Evolutionary conservation across 495 filamentous ascomycete species (phyloP).

Genomic region (Chaetomium fimeti): DNA sequence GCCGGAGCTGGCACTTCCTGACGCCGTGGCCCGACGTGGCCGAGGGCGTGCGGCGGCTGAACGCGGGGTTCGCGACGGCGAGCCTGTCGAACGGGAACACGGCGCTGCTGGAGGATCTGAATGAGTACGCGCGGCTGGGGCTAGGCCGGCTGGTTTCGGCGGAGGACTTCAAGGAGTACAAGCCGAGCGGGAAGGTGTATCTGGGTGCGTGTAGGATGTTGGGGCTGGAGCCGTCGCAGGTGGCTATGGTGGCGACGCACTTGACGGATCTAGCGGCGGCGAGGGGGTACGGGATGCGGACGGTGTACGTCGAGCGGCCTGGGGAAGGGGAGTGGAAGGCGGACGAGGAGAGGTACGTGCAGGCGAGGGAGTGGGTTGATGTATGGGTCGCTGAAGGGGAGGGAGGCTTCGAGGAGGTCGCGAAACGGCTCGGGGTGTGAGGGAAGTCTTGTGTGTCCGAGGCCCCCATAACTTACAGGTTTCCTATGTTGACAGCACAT

Average conservation of each 20-base stretch:
- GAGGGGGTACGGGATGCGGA: slow-evolving; percentile 60
- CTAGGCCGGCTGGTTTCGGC: slow-evolving; percentile 62
- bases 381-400: slow-evolving; percentile 55
- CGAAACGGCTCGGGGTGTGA: slow-evolving; percentile 44
- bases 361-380: slow-evolving; percentile 61
- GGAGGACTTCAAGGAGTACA: slow-evolving; percentile 74
- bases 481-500: neutral
- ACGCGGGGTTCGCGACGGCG: slow-evolving; percentile 52
- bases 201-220: slow-evolving; percentile 61
- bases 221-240: slow-evolving; percentile 57
- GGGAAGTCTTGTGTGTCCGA: too few relatives aligned
- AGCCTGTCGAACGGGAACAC: slow-evolving; percentile 77
- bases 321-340: slow-evolving; percentile 61
- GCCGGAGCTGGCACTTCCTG: slow-evolving; percentile 67
- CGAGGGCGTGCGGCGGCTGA: slow-evolving; percentile 54
- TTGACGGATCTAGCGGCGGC: slow-evolving; percentile 66
- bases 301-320: slow-evolving; percentile 71
- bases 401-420: slow-evolving; percentile 56
- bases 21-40: slow-evolving; percentile 66
- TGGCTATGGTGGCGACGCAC: slow-evolving; percentile 79
- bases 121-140: slow-evolving; percentile 53
- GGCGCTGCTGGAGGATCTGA: slow-evolving; percentile 63
- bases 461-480: too few relatives aligned
- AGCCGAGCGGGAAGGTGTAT: slow-evolving; percentile 68
- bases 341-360: slow-evolving; percentile 52